Conservation (phyloP, 2,329 filamentous ascomycete species). For the Cladophialophora carrionii region DNA sequence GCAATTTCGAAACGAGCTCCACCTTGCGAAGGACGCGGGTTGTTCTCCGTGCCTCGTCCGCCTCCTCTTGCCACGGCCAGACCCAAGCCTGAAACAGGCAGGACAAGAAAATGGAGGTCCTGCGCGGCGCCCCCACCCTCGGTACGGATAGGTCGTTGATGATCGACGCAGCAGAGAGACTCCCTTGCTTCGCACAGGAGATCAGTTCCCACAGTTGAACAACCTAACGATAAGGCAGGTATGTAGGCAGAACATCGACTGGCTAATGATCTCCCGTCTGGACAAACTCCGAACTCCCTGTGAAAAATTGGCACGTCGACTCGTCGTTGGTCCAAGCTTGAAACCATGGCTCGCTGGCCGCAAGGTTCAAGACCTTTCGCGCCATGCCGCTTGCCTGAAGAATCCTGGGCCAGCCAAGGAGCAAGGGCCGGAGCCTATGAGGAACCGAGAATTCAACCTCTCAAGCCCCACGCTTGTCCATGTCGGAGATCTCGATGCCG, state of each 20-base stretch:
- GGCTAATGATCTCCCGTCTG: neutral
- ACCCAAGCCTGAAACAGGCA: conserved; percentile 4
- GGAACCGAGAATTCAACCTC: neutral
- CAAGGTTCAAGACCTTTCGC: conserved; percentile 10
- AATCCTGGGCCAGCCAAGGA: neutral
- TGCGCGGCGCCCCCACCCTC: neutral
- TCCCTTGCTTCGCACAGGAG: neutral
- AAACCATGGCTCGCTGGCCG: conserved; percentile 1
- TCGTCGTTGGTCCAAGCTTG: conserved; percentile 2
- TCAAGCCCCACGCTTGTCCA: neutral
- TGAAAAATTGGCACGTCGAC: neutral
- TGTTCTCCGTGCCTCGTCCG: neutral
- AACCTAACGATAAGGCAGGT: neutral
- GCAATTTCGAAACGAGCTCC: conserved; percentile 17
- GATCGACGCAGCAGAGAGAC: neutral
- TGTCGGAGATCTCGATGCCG: neutral
- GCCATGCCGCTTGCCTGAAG: conserved; percentile 1
- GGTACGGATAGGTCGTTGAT: neutral
- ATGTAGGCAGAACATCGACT: no score
- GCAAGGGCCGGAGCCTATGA: neutral
- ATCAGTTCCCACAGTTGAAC: neutral
- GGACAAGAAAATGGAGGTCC: neutral
- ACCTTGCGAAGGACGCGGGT: conserved; percentile 9
- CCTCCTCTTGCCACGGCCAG: neutral
- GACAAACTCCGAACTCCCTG: neutral